Conservation (phyloP, 1,139 yeast genomes). For the Candida frijolesensis region DNA sequence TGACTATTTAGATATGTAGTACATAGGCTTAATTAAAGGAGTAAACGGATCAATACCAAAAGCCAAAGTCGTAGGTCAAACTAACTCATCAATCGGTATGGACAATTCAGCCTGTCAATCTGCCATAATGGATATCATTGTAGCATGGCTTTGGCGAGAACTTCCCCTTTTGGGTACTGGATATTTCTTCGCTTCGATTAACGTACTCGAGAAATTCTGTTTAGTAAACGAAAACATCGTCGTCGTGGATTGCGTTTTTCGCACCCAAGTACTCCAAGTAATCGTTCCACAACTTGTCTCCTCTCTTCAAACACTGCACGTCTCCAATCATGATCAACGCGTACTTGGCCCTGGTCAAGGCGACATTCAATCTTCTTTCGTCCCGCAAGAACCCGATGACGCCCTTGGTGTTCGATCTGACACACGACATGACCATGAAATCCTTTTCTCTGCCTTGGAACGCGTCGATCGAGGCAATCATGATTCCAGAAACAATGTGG, state of each 20-base stretch:
- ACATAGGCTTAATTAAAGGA: too few species aligned
- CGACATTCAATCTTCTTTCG: slow-evolving; percentile 61
- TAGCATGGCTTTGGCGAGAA: too few species aligned
- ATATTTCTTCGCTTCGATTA: too few species aligned
- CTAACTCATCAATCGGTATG: too few species aligned
- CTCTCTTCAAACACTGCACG: slow-evolving; percentile 46
- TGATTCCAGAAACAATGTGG: slow-evolving; percentile 64
- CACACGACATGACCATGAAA: slow-evolving; percentile 62
- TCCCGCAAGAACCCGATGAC: slow-evolving; percentile 63
- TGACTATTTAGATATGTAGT: too few species aligned
- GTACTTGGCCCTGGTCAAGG: slow-evolving; percentile 62
- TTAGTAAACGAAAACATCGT: slow-evolving; percentile 15
- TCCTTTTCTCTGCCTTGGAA: slow-evolving; percentile 69
- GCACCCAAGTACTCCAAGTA: slow-evolving; percentile 43
- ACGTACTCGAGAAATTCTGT: too few species aligned
- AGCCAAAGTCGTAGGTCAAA: too few species aligned
- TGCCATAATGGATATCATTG: too few species aligned
- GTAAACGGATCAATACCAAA: too few species aligned
- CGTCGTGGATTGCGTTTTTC: slow-evolving; percentile 17
- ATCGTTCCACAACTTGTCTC: slow-evolving; percentile 54
- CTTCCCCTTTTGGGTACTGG: too few species aligned
- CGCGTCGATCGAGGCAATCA: slow-evolving; percentile 69
- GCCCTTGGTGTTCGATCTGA: slow-evolving; percentile 51
- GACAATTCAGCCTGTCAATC: too few species aligned
- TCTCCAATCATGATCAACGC: slow-evolving; percentile 62